Evolutionary conservation across 441 rosid genomes (phyloP).

Genomic region (Manihot esculenta): DNA sequence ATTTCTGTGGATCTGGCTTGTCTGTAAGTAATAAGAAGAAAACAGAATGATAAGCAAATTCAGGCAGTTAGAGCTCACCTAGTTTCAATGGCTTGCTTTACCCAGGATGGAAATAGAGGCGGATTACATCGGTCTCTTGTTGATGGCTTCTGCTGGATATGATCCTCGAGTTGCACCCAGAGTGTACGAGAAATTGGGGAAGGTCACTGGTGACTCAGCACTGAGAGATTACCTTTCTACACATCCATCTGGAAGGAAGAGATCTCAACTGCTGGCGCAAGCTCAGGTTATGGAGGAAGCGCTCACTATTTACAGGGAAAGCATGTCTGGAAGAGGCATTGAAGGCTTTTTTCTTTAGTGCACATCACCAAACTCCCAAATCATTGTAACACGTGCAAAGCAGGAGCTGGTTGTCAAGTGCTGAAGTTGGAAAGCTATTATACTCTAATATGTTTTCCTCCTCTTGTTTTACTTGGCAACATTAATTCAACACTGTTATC

Average conservation of each 20-base stretch:
- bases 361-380: neutral
- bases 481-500: neutral
- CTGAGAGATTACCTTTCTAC: conserved; percentile 72
- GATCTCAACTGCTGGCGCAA: conserved; percentile 66
- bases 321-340: conserved; percentile 52
- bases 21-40: neutral
- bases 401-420: neutral
- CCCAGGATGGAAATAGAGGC: conserved; percentile 88
- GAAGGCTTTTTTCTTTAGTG: conserved; percentile 88
- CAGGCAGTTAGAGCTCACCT: neutral
- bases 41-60: neutral
- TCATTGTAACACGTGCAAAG: neutral
- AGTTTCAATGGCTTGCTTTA: neutral
- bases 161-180: conserved; percentile 87
- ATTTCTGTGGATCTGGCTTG: neutral
- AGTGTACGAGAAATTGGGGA: conserved; percentile 78
- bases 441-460: neutral
- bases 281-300: conserved; percentile 97
- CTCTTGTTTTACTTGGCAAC: neutral
- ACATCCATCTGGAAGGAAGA: conserved; percentile 93
- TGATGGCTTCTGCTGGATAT: conserved; percentile 87
- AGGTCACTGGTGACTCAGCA: conserved; percentile 46
- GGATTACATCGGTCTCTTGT: conserved; percentile 68
- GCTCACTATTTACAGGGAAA: conserved; percentile 60
- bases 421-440: neutral